Percentiles rank a stretch among this genome's conserved stretches.
These are phyloP conservation scores for Novymonas esmeraldas DNA, from an alignment of 208 protist species.

Conservation along the genomic window DNA sequence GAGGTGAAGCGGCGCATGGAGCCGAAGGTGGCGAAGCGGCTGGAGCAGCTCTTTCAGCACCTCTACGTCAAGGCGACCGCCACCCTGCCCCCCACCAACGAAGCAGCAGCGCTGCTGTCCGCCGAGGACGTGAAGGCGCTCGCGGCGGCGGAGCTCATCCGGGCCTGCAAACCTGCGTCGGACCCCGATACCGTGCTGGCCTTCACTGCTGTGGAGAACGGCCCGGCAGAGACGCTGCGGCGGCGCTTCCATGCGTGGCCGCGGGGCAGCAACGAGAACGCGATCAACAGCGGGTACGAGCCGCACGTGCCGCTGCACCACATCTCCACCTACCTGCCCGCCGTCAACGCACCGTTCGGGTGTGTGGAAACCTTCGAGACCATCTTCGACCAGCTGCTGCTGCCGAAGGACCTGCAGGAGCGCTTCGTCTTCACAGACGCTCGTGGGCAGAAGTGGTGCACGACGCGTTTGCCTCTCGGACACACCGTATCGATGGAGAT, in stretches of 20 bases:
- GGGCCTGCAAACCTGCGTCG: background rate
- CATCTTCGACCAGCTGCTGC: constrained; percentile 12
- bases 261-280: constrained; percentile 17
- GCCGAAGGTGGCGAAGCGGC: constrained; percentile 3
- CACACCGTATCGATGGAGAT: constrained; percentile 18
- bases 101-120: constrained; percentile 9
- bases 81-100: constrained; percentile 13
- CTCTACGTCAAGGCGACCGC: background rate
- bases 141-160: constrained; percentile 6
- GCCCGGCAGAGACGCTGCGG: background rate
- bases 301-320: constrained; percentile 15
- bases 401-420: constrained; percentile 13
- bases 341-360: constrained; percentile 11
- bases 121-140: constrained; percentile 4
- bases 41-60: constrained; percentile 15
- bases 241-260: constrained; percentile 24
- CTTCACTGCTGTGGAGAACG: constrained; percentile 17
- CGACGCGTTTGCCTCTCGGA: constrained; percentile 18
- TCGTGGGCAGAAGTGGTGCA: constrained; percentile 10
- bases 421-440: constrained; percentile 27
- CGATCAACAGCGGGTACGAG: constrained; percentile 16
- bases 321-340: constrained; percentile 19
- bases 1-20: constrained; percentile 12
- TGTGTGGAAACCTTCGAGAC: background rate
- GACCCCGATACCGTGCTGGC: constrained; percentile 18